These are phyloP conservation scores for Alternaria incomplexa DNA, from an alignment of 2,329 filamentous ascomycete species.

Conservation along the genomic window DNA sequence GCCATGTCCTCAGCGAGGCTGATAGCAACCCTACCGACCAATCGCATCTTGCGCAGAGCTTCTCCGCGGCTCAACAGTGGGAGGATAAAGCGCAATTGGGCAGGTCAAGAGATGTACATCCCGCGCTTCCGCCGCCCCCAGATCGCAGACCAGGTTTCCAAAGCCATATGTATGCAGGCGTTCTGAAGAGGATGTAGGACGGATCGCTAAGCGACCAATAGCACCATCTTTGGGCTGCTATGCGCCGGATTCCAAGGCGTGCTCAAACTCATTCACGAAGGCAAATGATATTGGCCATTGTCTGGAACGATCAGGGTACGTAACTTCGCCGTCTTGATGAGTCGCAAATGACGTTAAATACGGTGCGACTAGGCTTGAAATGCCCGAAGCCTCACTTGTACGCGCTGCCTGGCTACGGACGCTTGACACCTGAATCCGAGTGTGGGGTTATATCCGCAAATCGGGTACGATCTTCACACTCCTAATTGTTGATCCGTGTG, in stretches of 20 bases:
- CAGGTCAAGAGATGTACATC: constrained; percentile 14
- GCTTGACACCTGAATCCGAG: neutral
- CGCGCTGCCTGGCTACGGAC: neutral
- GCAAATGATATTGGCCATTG: constrained; percentile 4
- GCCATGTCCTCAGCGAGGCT: neutral
- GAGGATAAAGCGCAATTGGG: constrained; percentile 1
- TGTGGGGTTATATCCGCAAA: neutral
- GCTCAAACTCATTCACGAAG: neutral
- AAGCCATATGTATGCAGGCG: constrained; percentile 6
- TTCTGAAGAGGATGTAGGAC: constrained; percentile 2
- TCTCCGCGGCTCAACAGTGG: constrained; percentile 13
- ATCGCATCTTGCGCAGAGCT: neutral
- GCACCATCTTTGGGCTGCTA: neutral
- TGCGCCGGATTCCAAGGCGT: neutral
- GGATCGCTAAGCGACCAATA: constrained; percentile 15
- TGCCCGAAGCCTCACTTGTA: constrained; percentile 20
- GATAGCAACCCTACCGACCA: neutral
- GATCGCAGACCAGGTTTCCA: constrained; percentile 19
- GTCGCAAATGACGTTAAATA: constrained; percentile 1
- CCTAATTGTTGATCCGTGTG: constrained; percentile 27
- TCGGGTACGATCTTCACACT: constrained; percentile 10
- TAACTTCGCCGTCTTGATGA: constrained; percentile 8
- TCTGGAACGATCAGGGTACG: constrained; percentile 1
- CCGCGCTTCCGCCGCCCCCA: constrained; percentile 12
- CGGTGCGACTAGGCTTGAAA: constrained; percentile 10